Evolutionary conservation across 345 rosid genomes (phyloP), one percentile per base, ranked within the genome.

Genomic region (Cardamine resedifolia): DNA sequence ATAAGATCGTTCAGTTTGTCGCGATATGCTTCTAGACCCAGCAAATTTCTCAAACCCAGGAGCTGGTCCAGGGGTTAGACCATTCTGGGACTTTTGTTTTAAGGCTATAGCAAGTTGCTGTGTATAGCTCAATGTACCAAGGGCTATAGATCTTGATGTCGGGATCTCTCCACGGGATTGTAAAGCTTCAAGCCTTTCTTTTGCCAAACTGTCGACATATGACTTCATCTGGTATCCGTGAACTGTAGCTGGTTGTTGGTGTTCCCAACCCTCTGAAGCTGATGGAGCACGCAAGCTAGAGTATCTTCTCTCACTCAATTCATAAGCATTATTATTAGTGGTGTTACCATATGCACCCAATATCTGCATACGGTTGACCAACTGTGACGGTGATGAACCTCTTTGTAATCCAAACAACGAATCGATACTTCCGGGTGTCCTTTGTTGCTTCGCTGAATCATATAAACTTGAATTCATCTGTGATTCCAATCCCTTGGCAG

Each of bases 181-280:
- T 71, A 83, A 67, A 77, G 69, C 39, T 75, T 66, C 82, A 34
- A 84, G 79, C 77, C 74, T 79, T 79, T 81, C 90, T 67, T 81
- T 87, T 1, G 87, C 87, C 68, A 85, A 79, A 66, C 50, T 82
- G 75, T 75, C 82, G 28, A 83, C 78, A 62, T 76, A 79, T 6
- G 96, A 86, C 52, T 86, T 83, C 20, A 90, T 59, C 82, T 86
- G 95, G 81, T 78, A 85, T 52, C 96, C 92, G 61, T 86, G 97
- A 10, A 92, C 79, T 0, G 96, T 88, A 36, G 88, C 89, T 74
- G 96, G 97, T 80, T 84, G 99, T 66, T 78, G 78, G 70, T 82
- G 70, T 61, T 75, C 87, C 86, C 84, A 59, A 53, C 80, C 75
- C 66, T 86, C 90, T 51, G 90, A 76, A 68, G 96, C 79, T n/a